phyloP scores from a whole-genome alignment of 352 stramenopile genomes.

The Phytophthora pini region DNA sequence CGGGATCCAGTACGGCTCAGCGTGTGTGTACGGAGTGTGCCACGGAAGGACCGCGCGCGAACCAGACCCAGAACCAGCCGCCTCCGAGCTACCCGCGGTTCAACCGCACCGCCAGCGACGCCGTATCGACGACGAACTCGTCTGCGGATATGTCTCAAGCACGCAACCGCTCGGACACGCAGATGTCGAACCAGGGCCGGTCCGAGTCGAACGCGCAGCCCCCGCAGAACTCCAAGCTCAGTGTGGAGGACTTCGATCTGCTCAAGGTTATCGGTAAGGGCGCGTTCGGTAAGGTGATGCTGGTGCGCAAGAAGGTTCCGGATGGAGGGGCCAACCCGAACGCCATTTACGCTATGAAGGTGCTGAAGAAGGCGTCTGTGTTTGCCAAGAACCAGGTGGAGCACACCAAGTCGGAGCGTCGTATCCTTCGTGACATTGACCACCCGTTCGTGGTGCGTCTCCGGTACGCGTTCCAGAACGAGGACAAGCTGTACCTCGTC shows the following conservation, averaged over 20 bases:
- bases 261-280: slow-evolving; percentile 97
- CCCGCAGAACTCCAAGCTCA: slow-evolving; percentile 67
- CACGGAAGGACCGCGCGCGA: slow-evolving; percentile 77
- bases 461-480: slow-evolving; percentile 94
- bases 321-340: slow-evolving; percentile 69
- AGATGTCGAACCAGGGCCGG: slow-evolving; percentile 73
- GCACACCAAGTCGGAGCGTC: slow-evolving; percentile 93
- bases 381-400: slow-evolving; percentile 94
- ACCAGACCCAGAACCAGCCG: slow-evolving; percentile 29
- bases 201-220: slow-evolving; percentile 52
- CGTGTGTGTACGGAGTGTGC: slow-evolving; percentile 90
- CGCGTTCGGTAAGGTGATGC: slow-evolving; percentile 96
- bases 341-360: slow-evolving; percentile 94
- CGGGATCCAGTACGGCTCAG: slow-evolving; percentile 84
- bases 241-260: slow-evolving; percentile 95
- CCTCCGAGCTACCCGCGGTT: slow-evolving; percentile 50
- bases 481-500: slow-evolving; percentile 93
- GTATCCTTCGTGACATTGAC: slow-evolving; percentile 91
- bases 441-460: slow-evolving; percentile 95
- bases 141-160: slow-evolving; percentile 35
- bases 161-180: slow-evolving; percentile 72
- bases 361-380: slow-evolving; percentile 92
- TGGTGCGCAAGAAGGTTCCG: slow-evolving; percentile 93
- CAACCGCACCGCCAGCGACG: slow-evolving; percentile 68
- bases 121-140: slow-evolving; percentile 46